Base-by-base conservation (phyloP, 2,329 filamentous ascomycete genomes). In the Fusarium sp. region DNA sequence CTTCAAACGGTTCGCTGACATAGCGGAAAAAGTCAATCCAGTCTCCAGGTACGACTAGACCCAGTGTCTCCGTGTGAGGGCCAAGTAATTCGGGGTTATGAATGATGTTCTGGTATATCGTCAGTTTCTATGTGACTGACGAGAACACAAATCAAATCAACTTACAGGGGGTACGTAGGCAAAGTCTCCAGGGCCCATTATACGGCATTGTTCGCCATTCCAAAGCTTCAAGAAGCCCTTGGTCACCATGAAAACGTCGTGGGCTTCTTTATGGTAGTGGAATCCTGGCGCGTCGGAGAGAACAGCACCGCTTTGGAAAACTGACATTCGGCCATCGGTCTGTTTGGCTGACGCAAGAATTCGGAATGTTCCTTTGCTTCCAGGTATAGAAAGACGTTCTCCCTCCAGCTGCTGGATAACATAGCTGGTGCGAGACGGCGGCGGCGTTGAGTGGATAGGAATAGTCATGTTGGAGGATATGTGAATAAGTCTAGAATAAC, bases 21-120 rank as follows among this genome's bases (percentile, higher is more conserved):
- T 86, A 84, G 51, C 86, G 82, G 78, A 89, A 89, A 78, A 89
- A 89, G 69, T 89, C 86, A 28, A 87, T 79, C 87, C 86, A 89
- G 71, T 86, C 86, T 7, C 85, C 86, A 0, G 86, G 86, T 0
- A 84, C 84, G 28, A 89, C 84, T 6, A 89, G 75, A 16, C 86
- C 85, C 3, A 85, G 77, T 21, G 82, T 82, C 65, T 89, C 87
- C 4, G 85, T 85, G 65, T 88, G 84, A 0, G 84, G 81, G 2
- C 85, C 85, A 2, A 86, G 77, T 26, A 86, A 78, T 58, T 88
- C 83, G 7, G 86, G 86, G 68, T 87, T 86, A 72, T 89, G 87
- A 46, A 88, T 79, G 11, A 84, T 78, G 65, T 78, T 82, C 83
- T 86, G 39, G 10, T 10, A 1, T 1, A 1, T 30, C 12, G 9